Evolutionary conservation across 2,329 filamentous ascomycete genomes (phyloP), one percentile per base, ranked within the genome.

Genomic region (Ceratocystis diversiconidia): DNA sequence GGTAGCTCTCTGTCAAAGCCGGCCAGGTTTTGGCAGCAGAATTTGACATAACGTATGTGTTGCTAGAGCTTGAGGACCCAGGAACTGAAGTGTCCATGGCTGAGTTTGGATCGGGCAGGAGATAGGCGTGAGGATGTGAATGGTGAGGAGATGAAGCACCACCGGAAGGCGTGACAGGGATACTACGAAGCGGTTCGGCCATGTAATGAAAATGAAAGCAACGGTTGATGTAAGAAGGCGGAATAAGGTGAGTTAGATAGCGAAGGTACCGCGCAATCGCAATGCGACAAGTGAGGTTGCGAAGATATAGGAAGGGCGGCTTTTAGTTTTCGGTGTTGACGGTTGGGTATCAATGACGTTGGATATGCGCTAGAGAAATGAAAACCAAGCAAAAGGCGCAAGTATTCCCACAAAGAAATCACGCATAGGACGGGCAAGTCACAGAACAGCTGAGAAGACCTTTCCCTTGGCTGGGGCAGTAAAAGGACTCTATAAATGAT

Each of bases 1-100:
- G 86, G 75, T 95, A 95, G 69, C 85, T 85, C 73, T 95, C 90
- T 19, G 55, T 32, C 65, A 80, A 80, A 67, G 80, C 80, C 22
- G 80, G 78, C 66, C 83, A 80, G 70, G 80, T 82, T 74, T 88
- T 89, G 67, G 85, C 79, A 15, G 91, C 90, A 69, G 88, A 91
- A 72, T 90, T 89, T 19, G 90, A 87, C 89, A 97, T 94, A 72
- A 96, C 85, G 77, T 92, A 96, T 28, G 92, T 91, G 73, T 89
- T 89, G 76, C 83, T 86, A n/a, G 83, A 83, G 61, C 82, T 75
- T 68, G 76, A 76, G 30, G 79, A 80, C 46, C 76, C 75, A 10
- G 79, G 80, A 61, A 79, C 41, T 15, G 60, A 19, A 22, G 22
- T 61, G 46, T 62, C 76, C 70, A 68, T 73, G 44, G n/a, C 30